Evolutionary conservation across 306 rosid genomes (phyloP).

Genomic region (Quercus berberidifolia): DNA sequence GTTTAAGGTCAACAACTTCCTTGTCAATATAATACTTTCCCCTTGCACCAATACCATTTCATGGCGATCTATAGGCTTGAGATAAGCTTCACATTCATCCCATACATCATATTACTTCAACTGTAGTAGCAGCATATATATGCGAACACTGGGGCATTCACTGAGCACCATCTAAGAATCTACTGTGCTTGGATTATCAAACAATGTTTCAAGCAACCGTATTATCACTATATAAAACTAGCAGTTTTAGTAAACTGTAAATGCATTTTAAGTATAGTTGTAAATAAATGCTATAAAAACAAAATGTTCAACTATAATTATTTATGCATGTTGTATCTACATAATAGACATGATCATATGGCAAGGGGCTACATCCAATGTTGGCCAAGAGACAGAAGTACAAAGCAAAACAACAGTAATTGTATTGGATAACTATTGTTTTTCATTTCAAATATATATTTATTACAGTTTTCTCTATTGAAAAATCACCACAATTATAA

Average conservation of each 20-base stretch:
- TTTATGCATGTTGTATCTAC: neutral
- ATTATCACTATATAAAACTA: neutral
- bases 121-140: neutral
- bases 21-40: neutral
- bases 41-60: neutral
- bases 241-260: neutral
- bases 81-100: neutral
- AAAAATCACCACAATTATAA: neutral
- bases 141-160: slow-evolving; percentile 4
- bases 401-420: neutral
- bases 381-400: neutral
- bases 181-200: slow-evolving; percentile 5
- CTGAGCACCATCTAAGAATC: slow-evolving; percentile 1
- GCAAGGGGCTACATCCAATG: neutral
- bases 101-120: neutral
- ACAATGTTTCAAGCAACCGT: neutral
- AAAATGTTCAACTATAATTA: neutral
- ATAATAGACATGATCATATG: neutral
- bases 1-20: neutral
- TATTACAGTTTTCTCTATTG: neutral
- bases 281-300: neutral
- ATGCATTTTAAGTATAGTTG: neutral
- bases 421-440: neutral
- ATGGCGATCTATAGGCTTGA: neutral
- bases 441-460: neutral